Evolutionary conservation across 202 grass and related monocot genomes (phyloP).

Genomic region (Zizania palustris): DNA sequence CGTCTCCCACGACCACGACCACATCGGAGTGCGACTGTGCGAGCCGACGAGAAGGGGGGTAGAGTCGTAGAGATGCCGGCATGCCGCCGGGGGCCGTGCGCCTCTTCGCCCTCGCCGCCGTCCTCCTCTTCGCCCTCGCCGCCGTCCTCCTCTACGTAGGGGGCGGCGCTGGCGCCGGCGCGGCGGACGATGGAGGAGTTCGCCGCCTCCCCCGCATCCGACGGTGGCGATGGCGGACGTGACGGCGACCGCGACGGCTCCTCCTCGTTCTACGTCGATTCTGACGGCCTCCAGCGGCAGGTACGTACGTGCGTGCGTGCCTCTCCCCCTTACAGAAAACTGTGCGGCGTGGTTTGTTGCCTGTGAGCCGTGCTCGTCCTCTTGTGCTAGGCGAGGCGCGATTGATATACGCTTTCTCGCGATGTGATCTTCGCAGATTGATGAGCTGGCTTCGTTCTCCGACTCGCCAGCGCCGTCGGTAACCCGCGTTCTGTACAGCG

Average conservation of each 20-base stretch:
- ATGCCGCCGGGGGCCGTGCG: not conserved
- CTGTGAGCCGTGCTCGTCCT: not conserved
- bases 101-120: slow-evolving; percentile 20
- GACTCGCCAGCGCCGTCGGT: slow-evolving; percentile 84
- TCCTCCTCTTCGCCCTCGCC: slow-evolving; percentile 10
- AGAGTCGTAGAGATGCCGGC: too few species aligned
- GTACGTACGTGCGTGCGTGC: slow-evolving; percentile 3
- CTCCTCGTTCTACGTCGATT: slow-evolving; percentile 51
- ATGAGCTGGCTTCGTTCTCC: slow-evolving; percentile 78
- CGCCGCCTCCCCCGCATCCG: slow-evolving; percentile 57
- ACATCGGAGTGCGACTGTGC: too few species aligned
- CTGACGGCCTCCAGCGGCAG: too few species aligned
- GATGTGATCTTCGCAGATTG: slow-evolving; percentile 61
- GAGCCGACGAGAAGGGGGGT: not conserved
- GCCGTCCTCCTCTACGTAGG: not conserved
- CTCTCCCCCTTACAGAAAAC: not conserved
- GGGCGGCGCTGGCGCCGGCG: not conserved
- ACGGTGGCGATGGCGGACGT: not conserved
- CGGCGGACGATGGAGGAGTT: slow-evolving; percentile 84
- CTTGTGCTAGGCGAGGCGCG: not conserved
- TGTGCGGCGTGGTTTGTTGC: not conserved
- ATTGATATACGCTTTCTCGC: not conserved
- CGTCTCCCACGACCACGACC: not conserved
- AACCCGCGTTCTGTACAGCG: slow-evolving; percentile 80
- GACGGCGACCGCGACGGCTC: not conserved